Conservation (phyloP, 164 flowering plant species). For the Vitis cinerea region DNA sequence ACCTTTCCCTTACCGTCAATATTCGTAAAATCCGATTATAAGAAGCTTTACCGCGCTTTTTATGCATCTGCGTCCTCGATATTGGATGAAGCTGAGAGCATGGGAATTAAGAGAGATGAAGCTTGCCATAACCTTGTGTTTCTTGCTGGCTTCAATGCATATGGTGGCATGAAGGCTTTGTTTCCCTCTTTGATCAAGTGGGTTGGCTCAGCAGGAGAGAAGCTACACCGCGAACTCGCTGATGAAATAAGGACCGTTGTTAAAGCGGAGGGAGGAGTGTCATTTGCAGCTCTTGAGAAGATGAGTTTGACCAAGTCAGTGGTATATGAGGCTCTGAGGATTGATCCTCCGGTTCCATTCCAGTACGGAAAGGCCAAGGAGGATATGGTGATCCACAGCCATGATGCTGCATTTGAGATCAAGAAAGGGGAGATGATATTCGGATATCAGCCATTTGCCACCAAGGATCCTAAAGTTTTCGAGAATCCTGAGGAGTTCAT, state of each 20-base stretch:
- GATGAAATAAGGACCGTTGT: constrained; percentile 44
- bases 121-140: constrained; percentile 55
- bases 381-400: constrained; percentile 45
- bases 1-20: constrained; percentile 33
- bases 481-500: constrained; percentile 42
- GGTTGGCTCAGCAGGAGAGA: constrained; percentile 36
- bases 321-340: constrained; percentile 40
- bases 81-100: constrained; percentile 41
- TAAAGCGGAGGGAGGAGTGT: constrained; percentile 30
- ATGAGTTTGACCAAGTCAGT: constrained; percentile 46
- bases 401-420: constrained; percentile 45
- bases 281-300: constrained; percentile 33
- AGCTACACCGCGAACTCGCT: constrained; percentile 34
- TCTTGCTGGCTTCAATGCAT: constrained; percentile 36
- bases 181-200: constrained; percentile 45
- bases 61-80: constrained; percentile 4
- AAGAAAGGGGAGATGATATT: constrained; percentile 59
- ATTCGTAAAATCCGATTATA: constrained; percentile 30
- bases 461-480: constrained; percentile 52
- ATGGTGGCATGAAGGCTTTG: constrained; percentile 38
- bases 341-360: constrained; percentile 56
- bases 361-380: constrained; percentile 56
- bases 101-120: constrained; percentile 41
- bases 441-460: constrained; percentile 60
- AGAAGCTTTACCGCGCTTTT: constrained; percentile 33